Evolutionary conservation across 768 basidiomycete genomes (phyloP).

Genomic region (Rubroboletus satanas): DNA sequence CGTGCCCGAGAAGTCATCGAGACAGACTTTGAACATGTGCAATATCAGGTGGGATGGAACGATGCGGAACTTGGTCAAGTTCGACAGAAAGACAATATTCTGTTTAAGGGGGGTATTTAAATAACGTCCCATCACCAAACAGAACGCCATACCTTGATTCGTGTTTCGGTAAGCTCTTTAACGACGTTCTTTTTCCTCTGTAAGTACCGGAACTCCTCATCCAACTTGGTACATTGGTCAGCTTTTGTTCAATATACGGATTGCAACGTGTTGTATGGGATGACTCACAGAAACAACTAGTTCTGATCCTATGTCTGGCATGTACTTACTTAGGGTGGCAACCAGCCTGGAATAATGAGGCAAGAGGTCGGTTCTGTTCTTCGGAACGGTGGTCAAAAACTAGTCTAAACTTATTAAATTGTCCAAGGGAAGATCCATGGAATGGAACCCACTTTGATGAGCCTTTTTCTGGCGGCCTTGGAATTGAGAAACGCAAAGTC

Average conservation of each 20-base stretch:
- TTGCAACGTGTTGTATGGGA: background rate
- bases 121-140: background rate
- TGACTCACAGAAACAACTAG: conserved; percentile 71
- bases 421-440: background rate
- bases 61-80: conserved; percentile 92
- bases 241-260: background rate
- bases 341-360: conserved; percentile 91
- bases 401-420: conserved; percentile 29
- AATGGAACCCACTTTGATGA: conserved; percentile 62
- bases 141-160: conserved; percentile 62
- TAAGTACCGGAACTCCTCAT: conserved; percentile 94
- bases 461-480: conserved; percentile 89
- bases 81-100: conserved; percentile 87
- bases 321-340: conserved; percentile 84
- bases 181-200: conserved; percentile 93
- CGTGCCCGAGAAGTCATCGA: conserved; percentile 90
- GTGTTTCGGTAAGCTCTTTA: conserved; percentile 80
- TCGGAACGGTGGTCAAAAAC: conserved; percentile 81
- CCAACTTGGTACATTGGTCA: conserved; percentile 53
- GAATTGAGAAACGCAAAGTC: conserved; percentile 97
- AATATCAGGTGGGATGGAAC: conserved; percentile 89
- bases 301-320: conserved; percentile 89
- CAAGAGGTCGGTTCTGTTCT: conserved; percentile 83
- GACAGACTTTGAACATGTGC: conserved; percentile 94
- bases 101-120: conserved; percentile 29